Percentiles rank a stretch among this genome's conserved stretches.
Conservation (phyloP, 1,284 basidiomycete genomes). For the Naganishia albida region DNA sequence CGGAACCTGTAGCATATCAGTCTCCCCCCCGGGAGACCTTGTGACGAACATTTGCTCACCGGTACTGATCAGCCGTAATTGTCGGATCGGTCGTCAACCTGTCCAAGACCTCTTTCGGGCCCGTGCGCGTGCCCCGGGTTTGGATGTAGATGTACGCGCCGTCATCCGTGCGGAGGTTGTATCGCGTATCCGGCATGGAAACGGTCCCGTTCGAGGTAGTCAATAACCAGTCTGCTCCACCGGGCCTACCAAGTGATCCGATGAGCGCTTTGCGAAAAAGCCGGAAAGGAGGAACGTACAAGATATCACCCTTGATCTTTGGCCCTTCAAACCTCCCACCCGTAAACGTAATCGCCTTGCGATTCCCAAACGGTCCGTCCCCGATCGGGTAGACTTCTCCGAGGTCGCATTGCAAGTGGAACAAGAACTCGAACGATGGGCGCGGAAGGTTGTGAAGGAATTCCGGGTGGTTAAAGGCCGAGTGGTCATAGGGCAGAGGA, state of each 20-base stretch:
- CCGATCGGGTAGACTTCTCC: slow-evolving; percentile 38
- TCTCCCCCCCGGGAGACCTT: neutral
- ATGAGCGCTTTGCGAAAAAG: neutral
- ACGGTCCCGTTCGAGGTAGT: slow-evolving; percentile 36
- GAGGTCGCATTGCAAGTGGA: slow-evolving; percentile 43
- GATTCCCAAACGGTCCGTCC: slow-evolving; percentile 38
- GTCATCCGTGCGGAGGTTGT: slow-evolving; percentile 40
- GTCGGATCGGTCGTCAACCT: slow-evolving; percentile 37
- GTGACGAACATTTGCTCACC: neutral
- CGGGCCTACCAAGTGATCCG: slow-evolving; percentile 25
- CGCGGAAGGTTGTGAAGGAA: slow-evolving; percentile 34
- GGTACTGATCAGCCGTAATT: slow-evolving; percentile 37
- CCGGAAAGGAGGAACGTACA: slow-evolving; percentile 1
- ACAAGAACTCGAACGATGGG: slow-evolving; percentile 38
- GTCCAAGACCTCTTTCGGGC: slow-evolving; percentile 38
- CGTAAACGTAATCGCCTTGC: slow-evolving; percentile 39
- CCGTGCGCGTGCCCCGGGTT: slow-evolving; percentile 39
- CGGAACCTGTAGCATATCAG: slow-evolving; percentile 35
- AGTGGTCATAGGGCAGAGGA: slow-evolving; percentile 5
- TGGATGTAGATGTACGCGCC: slow-evolving; percentile 40
- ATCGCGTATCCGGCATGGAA: slow-evolving; percentile 37
- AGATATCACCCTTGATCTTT: slow-evolving; percentile 34
- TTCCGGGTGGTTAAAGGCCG: slow-evolving; percentile 13
- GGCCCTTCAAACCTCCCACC: slow-evolving; percentile 38
- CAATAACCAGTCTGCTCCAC: slow-evolving; percentile 38